A percentile compares a stretch with the other conserved stretches of the same genome.
Conservation (phyloP, 805 yeast species). For the Schwanniomyces sp. region DNA sequence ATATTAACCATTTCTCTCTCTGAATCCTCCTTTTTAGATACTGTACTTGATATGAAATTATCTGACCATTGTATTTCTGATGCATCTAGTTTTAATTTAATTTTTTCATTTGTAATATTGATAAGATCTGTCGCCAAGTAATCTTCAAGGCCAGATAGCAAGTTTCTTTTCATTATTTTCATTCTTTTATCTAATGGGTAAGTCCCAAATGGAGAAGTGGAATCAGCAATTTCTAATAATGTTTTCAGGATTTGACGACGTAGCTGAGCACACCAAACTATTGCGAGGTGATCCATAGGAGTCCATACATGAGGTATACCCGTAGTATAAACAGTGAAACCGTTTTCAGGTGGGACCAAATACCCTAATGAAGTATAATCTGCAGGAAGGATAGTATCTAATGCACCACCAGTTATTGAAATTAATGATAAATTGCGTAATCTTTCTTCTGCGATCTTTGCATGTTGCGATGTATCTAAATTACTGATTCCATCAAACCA, state of each 20-base stretch:
- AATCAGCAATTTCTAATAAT: constrained; percentile 61
- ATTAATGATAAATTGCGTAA: constrained; percentile 63
- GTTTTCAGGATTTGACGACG: constrained; percentile 61
- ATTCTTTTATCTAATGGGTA: constrained; percentile 56
- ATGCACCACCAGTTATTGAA: constrained; percentile 86
- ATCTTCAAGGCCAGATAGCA: constrained; percentile 60
- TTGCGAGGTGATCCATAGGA: constrained; percentile 89
- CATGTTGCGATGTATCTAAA: constrained; percentile 9
- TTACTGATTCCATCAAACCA: constrained; percentile 67
- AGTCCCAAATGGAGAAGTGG: constrained; percentile 47
- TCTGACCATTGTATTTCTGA: constrained; percentile 13
- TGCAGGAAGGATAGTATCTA: constrained; percentile 81
- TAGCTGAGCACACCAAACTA: constrained; percentile 94
- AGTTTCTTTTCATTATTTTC: constrained; percentile 46
- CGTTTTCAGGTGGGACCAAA: constrained; percentile 69
- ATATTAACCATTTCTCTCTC: not conserved
- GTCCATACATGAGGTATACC: constrained; percentile 93
- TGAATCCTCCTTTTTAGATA: not conserved
- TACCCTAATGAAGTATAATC: constrained; percentile 80
- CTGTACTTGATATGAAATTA: not conserved
- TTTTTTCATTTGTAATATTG: constrained; percentile 17
- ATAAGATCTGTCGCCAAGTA: constrained; percentile 26
- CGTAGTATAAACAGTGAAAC: constrained; percentile 79
- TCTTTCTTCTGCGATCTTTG: constrained; percentile 43
- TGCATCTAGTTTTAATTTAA: constrained; percentile 16